Conservation (phyloP, 1,139 yeast species). For the Saccharomyces hybrid region DNA sequence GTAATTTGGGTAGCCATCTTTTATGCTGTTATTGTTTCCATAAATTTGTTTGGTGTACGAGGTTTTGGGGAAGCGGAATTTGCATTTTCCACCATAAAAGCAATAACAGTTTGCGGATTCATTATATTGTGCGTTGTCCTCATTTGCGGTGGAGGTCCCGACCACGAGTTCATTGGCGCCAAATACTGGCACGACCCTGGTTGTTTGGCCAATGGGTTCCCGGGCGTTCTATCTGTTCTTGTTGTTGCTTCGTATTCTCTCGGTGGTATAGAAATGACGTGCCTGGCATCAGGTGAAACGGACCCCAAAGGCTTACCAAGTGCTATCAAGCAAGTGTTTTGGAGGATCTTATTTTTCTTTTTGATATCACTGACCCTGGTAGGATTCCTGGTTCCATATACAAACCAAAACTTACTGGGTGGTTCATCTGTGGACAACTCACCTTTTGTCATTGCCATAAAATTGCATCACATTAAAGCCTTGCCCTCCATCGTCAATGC, state of each 20-base stretch:
- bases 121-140: slow-evolving; percentile 61
- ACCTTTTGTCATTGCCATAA: slow-evolving; percentile 60
- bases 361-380: slow-evolving; percentile 51
- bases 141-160: slow-evolving; percentile 62
- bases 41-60: slow-evolving; percentile 60
- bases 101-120: slow-evolving; percentile 57
- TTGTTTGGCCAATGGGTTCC: slow-evolving; percentile 61
- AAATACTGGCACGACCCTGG: slow-evolving; percentile 58
- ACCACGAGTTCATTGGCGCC: slow-evolving; percentile 52
- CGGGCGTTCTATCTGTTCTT: slow-evolving; percentile 75
- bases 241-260: slow-evolving; percentile 79
- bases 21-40: slow-evolving; percentile 45
- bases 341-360: slow-evolving; percentile 63
- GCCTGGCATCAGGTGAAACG: slow-evolving; percentile 77
- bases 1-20: slow-evolving; percentile 46
- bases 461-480: slow-evolving; percentile 52
- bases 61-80: slow-evolving; percentile 66
- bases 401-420: slow-evolving; percentile 43
- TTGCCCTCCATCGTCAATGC: slow-evolving; percentile 67
- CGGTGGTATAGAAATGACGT: slow-evolving; percentile 76
- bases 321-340: slow-evolving; percentile 66
- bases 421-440: slow-evolving; percentile 42
- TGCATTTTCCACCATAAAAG: slow-evolving; percentile 50
- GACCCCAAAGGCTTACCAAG: slow-evolving; percentile 64
- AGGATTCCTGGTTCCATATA: slow-evolving; percentile 63